Evolutionary conservation across 2,329 filamentous ascomycete species (phyloP).

Genomic region (Colletotrichum tofieldiae): DNA sequence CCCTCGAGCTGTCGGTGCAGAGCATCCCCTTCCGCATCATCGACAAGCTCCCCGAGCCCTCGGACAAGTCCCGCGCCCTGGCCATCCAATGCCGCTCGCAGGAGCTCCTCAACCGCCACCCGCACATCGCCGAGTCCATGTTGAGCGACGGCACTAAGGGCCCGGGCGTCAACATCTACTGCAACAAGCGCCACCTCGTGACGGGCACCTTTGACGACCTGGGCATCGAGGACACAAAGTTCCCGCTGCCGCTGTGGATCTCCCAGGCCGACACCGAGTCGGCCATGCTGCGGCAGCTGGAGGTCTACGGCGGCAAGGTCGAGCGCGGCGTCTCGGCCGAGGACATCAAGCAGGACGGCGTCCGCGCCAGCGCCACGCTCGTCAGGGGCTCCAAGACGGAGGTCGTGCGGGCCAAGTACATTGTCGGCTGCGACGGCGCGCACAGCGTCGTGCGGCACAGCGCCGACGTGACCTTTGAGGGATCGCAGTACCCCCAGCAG

Average conservation of each 20-base stretch:
- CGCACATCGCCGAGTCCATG: conserved; percentile 53
- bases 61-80: conserved; percentile 59
- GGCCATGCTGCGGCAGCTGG: conserved; percentile 51
- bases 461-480: conserved; percentile 57
- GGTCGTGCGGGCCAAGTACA: conserved; percentile 54
- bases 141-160: conserved; percentile 55
- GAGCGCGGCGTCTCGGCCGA: conserved; percentile 52
- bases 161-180: conserved; percentile 56
- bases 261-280: conserved; percentile 55
- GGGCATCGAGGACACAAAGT: conserved; percentile 50
- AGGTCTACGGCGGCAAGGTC: conserved; percentile 47
- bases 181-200: conserved; percentile 51
- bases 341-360: conserved; percentile 49
- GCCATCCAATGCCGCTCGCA: conserved; percentile 65
- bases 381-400: conserved; percentile 44
- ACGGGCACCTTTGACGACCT: conserved; percentile 53
- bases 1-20: conserved; percentile 51
- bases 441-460: conserved; percentile 60
- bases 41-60: conserved; percentile 52
- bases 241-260: conserved; percentile 50
- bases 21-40: conserved; percentile 56
- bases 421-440: conserved; percentile 65
- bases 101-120: conserved; percentile 65
- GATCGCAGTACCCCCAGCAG: conserved; percentile 58
- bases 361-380: conserved; percentile 49